phyloP scores from a whole-genome alignment of 805 yeast genomes.

The Maudiozyma barnettii region DNA sequence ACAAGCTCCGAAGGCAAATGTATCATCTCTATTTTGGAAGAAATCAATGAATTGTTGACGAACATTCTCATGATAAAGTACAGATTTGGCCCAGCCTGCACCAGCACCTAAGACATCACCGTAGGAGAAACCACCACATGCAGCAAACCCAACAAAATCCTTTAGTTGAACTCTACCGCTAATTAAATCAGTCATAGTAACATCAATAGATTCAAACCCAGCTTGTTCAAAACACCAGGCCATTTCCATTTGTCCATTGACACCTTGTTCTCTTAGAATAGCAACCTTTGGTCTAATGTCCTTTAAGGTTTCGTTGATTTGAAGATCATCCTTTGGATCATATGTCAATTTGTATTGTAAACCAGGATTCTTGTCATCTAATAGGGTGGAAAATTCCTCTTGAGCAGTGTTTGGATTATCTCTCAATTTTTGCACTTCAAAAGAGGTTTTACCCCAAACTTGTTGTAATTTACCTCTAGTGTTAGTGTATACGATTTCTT shows the following conservation, averaged over 20 bases:
- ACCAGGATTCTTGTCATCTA: constrained; percentile 86
- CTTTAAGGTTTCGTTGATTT: constrained; percentile 22
- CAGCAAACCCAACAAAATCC: constrained; percentile 87
- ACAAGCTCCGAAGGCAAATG: constrained; percentile 97
- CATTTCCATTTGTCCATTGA: constrained; percentile 96
- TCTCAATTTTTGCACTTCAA: constrained; percentile 80
- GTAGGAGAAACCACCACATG: constrained; percentile 98
- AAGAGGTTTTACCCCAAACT: constrained; percentile 81
- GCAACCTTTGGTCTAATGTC: constrained; percentile 73
- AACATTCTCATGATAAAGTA: constrained; percentile 69
- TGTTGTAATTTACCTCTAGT: constrained; percentile 69
- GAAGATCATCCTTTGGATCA: constrained; percentile 44
- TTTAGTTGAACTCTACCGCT: constrained; percentile 61
- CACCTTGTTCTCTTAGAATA: constrained; percentile 95
- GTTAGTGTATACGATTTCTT: constrained; percentile 34
- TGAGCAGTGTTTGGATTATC: constrained; percentile 89
- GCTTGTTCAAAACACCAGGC: constrained; percentile 94
- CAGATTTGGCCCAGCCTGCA: constrained; percentile 98
- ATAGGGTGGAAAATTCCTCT: constrained; percentile 68
- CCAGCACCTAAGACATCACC: constrained; percentile 99
- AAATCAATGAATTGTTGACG: constrained; percentile 68
- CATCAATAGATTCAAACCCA: constrained; percentile 89
- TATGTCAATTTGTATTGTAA: constrained; percentile 70
- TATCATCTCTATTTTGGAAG: constrained; percentile 79
- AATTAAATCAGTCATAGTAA: constrained; percentile 90